Evolutionary conservation across 164 flowering plant genomes (phyloP), one percentile per base, ranked within the genome.

Genomic region (Kalanchoe fedtschenkoi): DNA sequence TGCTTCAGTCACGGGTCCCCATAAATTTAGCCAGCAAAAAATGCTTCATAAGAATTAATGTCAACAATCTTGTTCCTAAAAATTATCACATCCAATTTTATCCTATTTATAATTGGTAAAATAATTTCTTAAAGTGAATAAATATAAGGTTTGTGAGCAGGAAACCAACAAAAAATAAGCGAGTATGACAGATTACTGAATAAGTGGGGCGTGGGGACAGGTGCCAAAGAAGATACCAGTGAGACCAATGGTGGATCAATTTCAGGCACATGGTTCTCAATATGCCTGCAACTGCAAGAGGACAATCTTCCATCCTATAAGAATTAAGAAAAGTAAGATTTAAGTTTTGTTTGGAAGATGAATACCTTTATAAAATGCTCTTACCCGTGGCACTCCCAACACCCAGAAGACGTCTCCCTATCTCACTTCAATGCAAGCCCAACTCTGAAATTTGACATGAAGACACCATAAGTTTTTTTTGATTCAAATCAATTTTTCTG

Each of bases 211-310:
- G 17, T 26, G 3, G n/a, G 56, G 32, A 24, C 28, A 7, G 24
- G 28, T 51, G 32, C 3, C 32, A 10, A 51, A 47, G 54, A 47
- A 6, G 56, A 28, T 26, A 51, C 32, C 56, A 51, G 56, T 28
- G 26, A 51, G 26, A 13, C 26, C 17, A n/a, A n/a, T 51, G 15
- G 32, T 51, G 30, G 32, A 51, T 51, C 56, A 16, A 51, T 26
- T 51, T 51, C 56, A 51, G 13, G 32, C 56, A 51, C 56, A 51
- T 24, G 56, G 56, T 26, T 24, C 28, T 51, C 28, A 22, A 47
- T 47, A 21, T 47, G 54, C 54, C 54, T 47, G n/a, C n/a, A n/a
- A 51, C 9, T 3, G 6, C 16, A n/a, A 47, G 10, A 24, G 6
- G 21, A 19, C 55, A 51, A 24, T 47, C 22, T 47, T 44, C 13